Percentiles rank a stretch among this genome's conserved stretches.
Evolutionary conservation across 2,329 filamentous ascomycete species (phyloP).

Genomic region (Chaetomium olivaceum): DNA sequence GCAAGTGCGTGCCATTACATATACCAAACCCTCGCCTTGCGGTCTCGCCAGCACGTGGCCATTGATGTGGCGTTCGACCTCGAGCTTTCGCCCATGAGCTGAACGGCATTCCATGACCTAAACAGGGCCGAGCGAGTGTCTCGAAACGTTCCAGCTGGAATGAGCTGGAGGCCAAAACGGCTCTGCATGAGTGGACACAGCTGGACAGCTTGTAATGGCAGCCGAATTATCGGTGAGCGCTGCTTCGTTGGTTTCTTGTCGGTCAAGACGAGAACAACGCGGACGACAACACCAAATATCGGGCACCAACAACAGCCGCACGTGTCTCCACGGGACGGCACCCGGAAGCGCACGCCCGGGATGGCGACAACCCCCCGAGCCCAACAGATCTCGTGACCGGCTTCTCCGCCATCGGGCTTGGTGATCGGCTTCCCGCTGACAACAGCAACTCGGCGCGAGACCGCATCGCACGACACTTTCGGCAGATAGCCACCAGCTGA

Average conservation of each 20-base stretch:
- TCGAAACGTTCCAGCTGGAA: neutral
- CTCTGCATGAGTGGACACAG: neutral
- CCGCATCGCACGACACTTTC: constrained; percentile 12
- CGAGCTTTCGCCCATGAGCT: neutral
- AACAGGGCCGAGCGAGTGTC: neutral
- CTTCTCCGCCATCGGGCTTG: neutral
- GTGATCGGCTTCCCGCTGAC: constrained; percentile 5
- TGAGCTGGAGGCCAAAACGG: neutral
- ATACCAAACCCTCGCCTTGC: neutral
- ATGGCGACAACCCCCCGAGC: neutral
- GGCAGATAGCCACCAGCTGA: constrained; percentile 21
- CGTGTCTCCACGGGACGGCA: neutral
- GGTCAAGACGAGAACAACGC: neutral
- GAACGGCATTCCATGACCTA: neutral
- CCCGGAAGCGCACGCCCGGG: neutral
- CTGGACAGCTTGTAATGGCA: neutral
- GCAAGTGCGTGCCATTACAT: neutral
- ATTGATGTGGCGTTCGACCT: neutral
- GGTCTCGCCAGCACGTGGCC: neutral
- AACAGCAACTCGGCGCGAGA: constrained; percentile 6
- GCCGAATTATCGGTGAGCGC: neutral
- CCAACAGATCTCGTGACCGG: constrained; percentile 15
- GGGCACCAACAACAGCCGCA: neutral
- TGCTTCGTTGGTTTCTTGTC: neutral
- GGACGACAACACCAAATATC: neutral